Conservation (phyloP, 768 basidiomycete genomes). For the Antrodiella citrinella region DNA sequence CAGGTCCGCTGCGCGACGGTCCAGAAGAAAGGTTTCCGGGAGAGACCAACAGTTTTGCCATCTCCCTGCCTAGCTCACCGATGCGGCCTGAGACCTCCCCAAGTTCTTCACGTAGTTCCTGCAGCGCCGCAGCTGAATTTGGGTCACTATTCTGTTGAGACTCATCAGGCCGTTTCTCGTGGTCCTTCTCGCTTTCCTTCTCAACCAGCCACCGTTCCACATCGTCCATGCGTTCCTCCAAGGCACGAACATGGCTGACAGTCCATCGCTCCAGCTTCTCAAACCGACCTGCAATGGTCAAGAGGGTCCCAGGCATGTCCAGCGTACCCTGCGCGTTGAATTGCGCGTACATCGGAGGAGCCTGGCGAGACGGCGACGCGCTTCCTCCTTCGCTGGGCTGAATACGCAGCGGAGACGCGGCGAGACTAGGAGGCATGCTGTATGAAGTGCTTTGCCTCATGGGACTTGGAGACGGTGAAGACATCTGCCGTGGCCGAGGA, state of each 20-base stretch:
- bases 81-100: conserved; percentile 69
- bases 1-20: conserved; percentile 37
- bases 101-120: conserved; percentile 57
- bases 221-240: conserved; percentile 88
- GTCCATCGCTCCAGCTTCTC: conserved; percentile 91
- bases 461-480: conserved; percentile 60
- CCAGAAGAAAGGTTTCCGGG: conserved; percentile 45
- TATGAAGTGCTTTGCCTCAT: conserved; percentile 36
- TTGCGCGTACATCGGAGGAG: conserved; percentile 69
- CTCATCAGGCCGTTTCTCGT: background rate
- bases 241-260: conserved; percentile 76
- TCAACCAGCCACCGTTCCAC: conserved; percentile 89
- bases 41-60: conserved; percentile 63
- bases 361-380: conserved; percentile 47
- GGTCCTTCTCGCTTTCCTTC: conserved; percentile 53
- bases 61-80: conserved; percentile 67
- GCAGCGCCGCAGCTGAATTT: conserved; percentile 30
- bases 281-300: conserved; percentile 71
- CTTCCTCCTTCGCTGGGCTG: conserved; percentile 29
- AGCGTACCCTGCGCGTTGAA: conserved; percentile 65
- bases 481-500: conserved; percentile 37
- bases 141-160: conserved; percentile 10
- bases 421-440: conserved; percentile 46
- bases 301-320: conserved; percentile 66
- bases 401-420: conserved; percentile 57